Conservation (phyloP, 768 basidiomycete species). For the Saitozyma podzolica region DNA sequence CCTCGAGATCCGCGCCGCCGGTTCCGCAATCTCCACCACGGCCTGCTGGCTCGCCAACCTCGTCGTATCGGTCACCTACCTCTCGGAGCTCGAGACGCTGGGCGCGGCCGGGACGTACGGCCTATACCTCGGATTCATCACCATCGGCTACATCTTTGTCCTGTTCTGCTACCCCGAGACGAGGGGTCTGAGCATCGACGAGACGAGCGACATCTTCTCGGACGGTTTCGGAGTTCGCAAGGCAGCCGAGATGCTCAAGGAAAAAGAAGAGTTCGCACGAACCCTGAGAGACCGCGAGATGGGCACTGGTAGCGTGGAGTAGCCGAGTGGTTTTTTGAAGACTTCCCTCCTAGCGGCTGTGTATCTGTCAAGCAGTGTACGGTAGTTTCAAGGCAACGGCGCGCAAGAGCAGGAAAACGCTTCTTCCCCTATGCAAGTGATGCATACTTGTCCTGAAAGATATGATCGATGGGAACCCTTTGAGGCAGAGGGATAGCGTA, state of each 20-base stretch:
- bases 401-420: too few species aligned
- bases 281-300: too few species aligned
- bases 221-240: conserved; percentile 18
- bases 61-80: conserved; percentile 22
- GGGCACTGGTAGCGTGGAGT: too few species aligned
- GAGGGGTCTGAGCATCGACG: conserved; percentile 16
- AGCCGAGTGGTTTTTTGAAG: too few species aligned
- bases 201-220: conserved; percentile 9
- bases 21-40: conserved; percentile 15
- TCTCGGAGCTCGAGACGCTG: conserved; percentile 1
- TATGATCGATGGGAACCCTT: too few species aligned
- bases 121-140: conserved; percentile 20
- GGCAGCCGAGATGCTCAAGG: not conserved
- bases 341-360: too few species aligned
- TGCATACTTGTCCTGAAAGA: too few species aligned
- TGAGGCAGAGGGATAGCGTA: too few species aligned
- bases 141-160: conserved; percentile 18
- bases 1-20: conserved; percentile 25
- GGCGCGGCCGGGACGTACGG: conserved; percentile 20
- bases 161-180: conserved; percentile 29
- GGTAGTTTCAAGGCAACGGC: too few species aligned
- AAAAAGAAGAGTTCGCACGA: not conserved
- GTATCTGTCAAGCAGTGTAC: too few species aligned
- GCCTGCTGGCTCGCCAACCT: conserved; percentile 26
- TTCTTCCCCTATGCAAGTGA: too few species aligned